A percentile compares a stretch with the other conserved stretches of the same genome.
Evolutionary conservation across 768 basidiomycete genomes (phyloP).

Genomic region (Collybia sordida): DNA sequence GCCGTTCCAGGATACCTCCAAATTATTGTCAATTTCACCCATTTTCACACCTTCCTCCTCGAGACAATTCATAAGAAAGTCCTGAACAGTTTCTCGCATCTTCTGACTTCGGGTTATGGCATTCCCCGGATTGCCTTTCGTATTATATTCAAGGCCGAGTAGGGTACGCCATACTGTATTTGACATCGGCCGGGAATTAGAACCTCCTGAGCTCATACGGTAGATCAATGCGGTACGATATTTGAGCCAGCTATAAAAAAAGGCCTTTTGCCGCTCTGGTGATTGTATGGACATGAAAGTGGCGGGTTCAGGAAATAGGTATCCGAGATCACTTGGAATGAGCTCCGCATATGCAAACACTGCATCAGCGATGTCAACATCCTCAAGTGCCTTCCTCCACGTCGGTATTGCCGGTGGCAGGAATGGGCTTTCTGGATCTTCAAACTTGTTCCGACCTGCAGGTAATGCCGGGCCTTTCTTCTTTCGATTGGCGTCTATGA

Average conservation of each 20-base stretch:
- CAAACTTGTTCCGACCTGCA: background rate
- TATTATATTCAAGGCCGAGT: background rate
- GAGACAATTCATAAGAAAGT: conserved; percentile 3
- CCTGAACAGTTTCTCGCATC: background rate
- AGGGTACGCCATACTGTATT: conserved; percentile 5
- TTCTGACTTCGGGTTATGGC: background rate
- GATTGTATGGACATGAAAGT: background rate
- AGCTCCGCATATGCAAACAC: background rate
- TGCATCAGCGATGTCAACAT: background rate
- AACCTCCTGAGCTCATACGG: background rate
- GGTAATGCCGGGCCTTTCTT: background rate
- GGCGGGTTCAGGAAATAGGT: conserved; percentile 7
- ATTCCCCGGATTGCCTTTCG: background rate
- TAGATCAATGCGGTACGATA: conserved; percentile 2
- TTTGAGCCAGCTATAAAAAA: conserved; percentile 5
- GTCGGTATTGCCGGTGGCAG: background rate
- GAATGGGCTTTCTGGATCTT: background rate
- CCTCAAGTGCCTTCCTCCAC: background rate
- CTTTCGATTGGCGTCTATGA: background rate
- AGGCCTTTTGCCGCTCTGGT: background rate
- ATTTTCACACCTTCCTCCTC: background rate
- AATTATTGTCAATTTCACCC: background rate
- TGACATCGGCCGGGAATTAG: conserved; percentile 3
- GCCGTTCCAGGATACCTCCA: background rate
- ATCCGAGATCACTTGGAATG: background rate